Conservation (phyloP, 225 moss, liverwort and hornwort genomes). For the Lunularia cruciata region DNA sequence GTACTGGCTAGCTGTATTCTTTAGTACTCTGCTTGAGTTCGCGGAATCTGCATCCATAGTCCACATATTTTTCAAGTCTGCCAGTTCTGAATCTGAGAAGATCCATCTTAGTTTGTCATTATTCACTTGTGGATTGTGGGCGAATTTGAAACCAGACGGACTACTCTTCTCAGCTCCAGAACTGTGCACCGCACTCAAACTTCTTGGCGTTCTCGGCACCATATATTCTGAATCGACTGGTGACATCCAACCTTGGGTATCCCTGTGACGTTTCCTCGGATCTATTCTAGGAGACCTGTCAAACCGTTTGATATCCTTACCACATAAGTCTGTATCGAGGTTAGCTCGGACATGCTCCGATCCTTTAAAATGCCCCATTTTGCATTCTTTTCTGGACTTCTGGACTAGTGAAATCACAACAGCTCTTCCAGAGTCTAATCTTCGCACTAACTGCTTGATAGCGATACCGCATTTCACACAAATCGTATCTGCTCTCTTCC, state of each 20-base stretch:
- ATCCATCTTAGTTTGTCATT: neutral
- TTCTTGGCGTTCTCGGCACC: neutral
- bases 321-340: neutral
- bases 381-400: conserved; percentile 3
- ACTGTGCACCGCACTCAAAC: neutral
- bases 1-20: neutral
- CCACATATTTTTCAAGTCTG: neutral
- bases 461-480: neutral
- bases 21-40: neutral
- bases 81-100: conserved; percentile 5
- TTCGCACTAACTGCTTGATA: neutral
- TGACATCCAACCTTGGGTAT: neutral
- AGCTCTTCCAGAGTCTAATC: conserved; percentile 3
- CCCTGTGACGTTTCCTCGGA: neutral
- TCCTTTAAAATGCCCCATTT: neutral
- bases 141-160: neutral
- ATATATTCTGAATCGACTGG: too few species aligned
- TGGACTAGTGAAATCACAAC: neutral
- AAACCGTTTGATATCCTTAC: neutral
- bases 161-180: neutral
- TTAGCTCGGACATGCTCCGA: neutral
- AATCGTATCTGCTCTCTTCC: conserved; percentile 2
- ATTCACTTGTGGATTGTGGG: neutral
- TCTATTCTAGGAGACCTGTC: neutral
- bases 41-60: neutral